Evolutionary conservation across 1,284 basidiomycete species (phyloP), one percentile per base, ranked within the genome.

Genomic region (Cutaneotrichosporon sp.): DNA sequence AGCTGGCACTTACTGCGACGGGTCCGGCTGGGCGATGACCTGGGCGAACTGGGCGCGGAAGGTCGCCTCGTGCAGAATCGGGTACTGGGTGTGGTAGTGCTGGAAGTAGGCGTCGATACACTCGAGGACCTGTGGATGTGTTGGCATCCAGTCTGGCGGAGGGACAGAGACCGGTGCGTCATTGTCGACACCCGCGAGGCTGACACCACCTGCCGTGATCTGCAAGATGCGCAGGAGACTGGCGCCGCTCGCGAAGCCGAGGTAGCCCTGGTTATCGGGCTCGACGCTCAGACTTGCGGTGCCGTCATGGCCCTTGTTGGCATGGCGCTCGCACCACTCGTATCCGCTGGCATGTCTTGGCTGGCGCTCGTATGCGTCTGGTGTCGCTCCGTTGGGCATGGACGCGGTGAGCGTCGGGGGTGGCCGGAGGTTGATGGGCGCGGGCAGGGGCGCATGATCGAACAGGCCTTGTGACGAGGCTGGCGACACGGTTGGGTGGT

Each of bases 21-120:
- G 55, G 13, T 66, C 68, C 2, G 73, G 69, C 9, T 65, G 63
- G 5, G 68, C 46, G 26, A 72, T 60, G 26, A 74, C 65, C 16
- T 72, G 68, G 51, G 63, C 61, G 10, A 65, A 60, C 50, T 74
- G 72, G 6, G 73, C 73, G 14, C 68, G 61, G 55, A 74, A 74
- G 1, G 69, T 66, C 32, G 67, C 56, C 53, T 74, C 68, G 49
- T 74, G 73, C 5, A 74, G 40, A 42, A 74, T 60, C 8, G 72
- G 72, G 40, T 74, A 74, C 61, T 72, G 69, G 0, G 63, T 62
- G 47, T 73, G 72, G 57, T 70, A 74, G 34, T 66, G 62, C 4
- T 34, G n/a, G 50, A 74, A 73, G 62, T 73, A 73, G 21, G 65
- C 59, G 36, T 69, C 67, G 50, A 73, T 58, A 58, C 58, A 72